Percentiles rank a stretch among this genome's conserved stretches.
These are phyloP conservation scores for Paramecium biaurelia DNA, from an alignment of 73 alveolate genomes.

Conservation along the genomic window DNA sequence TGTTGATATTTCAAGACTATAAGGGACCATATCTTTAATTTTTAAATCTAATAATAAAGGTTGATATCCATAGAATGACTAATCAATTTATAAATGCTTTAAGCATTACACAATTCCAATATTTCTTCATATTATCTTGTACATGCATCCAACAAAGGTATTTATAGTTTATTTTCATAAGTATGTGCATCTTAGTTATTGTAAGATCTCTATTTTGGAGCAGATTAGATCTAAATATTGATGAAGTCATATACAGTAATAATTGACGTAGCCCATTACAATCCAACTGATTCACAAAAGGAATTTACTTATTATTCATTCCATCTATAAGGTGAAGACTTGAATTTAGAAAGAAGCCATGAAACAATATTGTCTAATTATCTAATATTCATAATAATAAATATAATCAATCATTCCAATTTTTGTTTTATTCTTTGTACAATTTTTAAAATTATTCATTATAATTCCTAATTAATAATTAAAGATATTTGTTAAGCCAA, in stretches of 20 bases:
- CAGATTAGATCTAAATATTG: background rate
- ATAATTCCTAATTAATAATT: background rate
- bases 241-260: background rate
- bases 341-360: background rate
- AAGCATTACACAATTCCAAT: background rate
- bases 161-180: background rate
- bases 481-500: background rate
- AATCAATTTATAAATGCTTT: background rate
- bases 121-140: slow-evolving; percentile 27
- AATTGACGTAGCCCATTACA: slow-evolving; percentile 9
- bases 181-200: background rate
- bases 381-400: slow-evolving; percentile 40
- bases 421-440: background rate
- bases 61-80: slow-evolving; percentile 19
- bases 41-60: background rate
- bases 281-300: background rate
- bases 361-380: slow-evolving; percentile 18
- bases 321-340: slow-evolving; percentile 18
- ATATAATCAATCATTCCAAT: background rate
- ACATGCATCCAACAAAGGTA: slow-evolving; percentile 26
- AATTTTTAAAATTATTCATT: background rate
- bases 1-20: background rate
- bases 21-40: slow-evolving; percentile 35
- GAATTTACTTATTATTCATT: background rate
- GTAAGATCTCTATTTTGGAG: slow-evolving; percentile 23